Conservation (phyloP, 2,329 filamentous ascomycete species). For the Delphinella strobiligena region DNA sequence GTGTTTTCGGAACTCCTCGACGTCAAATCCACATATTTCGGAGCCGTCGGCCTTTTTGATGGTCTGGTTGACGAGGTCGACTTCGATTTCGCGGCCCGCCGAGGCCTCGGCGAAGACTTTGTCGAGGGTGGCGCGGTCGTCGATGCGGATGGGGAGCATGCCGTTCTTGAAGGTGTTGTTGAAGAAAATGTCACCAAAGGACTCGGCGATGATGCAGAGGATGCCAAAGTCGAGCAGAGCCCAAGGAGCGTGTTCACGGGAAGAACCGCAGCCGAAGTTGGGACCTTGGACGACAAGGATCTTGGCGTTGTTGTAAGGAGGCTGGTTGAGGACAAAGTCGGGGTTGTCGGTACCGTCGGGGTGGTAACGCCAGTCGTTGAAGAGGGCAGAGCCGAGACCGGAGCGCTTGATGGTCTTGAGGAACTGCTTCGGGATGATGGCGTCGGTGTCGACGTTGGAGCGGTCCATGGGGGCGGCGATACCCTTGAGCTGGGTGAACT, state of each 20-base stretch:
- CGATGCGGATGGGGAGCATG: slow-evolving; percentile 79
- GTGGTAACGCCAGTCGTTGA: slow-evolving; percentile 69
- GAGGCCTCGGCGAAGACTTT: slow-evolving; percentile 64
- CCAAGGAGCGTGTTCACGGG: slow-evolving; percentile 93
- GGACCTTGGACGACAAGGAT: slow-evolving; percentile 83
- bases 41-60: slow-evolving; percentile 67
- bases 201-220: slow-evolving; percentile 81
- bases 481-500: slow-evolving; percentile 74
- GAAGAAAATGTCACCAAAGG: slow-evolving; percentile 89
- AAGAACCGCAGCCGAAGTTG: slow-evolving; percentile 92
- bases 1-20: slow-evolving; percentile 89
- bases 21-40: slow-evolving; percentile 66
- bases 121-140: slow-evolving; percentile 53
- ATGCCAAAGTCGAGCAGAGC: slow-evolving; percentile 94
- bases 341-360: slow-evolving; percentile 60
- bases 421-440: slow-evolving; percentile 98
- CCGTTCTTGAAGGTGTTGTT: slow-evolving; percentile 99
- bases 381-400: slow-evolving; percentile 77
- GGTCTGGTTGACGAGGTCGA: slow-evolving; percentile 75
- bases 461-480: slow-evolving; percentile 79
- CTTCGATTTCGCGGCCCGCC: slow-evolving; percentile 72
- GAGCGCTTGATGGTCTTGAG: slow-evolving; percentile 98
- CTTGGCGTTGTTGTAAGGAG: slow-evolving; percentile 72
- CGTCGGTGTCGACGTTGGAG: slow-evolving; percentile 94
- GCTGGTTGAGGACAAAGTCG: slow-evolving; percentile 80